Evolutionary conservation across 208 protist genomes (phyloP).

Genomic region (Herpetomonas muscarum): DNA sequence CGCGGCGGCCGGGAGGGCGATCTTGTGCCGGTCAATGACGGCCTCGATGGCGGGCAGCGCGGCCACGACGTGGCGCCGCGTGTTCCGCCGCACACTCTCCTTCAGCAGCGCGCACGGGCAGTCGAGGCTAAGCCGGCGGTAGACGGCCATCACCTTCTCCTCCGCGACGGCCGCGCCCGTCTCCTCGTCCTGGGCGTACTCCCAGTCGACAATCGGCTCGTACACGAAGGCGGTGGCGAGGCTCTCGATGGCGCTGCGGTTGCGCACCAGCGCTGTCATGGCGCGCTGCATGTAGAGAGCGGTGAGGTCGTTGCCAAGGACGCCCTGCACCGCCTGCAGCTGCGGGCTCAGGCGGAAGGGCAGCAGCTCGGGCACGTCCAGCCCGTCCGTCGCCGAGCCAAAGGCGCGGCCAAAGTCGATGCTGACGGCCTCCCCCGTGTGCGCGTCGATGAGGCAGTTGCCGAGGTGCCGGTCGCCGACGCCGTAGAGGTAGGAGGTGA

Average conservation of each 20-base stretch:
- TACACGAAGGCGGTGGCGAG: constrained; percentile 88
- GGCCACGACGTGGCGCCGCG: constrained; percentile 6
- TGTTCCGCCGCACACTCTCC: constrained; percentile 3
- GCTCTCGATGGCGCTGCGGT: constrained; percentile 61
- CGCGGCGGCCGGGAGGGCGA: not conserved
- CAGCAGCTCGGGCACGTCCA: constrained; percentile 92
- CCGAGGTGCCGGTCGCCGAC: constrained; percentile 93
- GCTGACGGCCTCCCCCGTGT: constrained; percentile 69
- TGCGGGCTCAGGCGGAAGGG: constrained; percentile 92
- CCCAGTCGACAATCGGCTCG: constrained; percentile 83
- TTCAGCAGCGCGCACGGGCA: constrained; percentile 17
- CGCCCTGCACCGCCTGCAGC: constrained; percentile 60
- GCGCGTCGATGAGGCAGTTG: constrained; percentile 84
- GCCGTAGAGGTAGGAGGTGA: constrained; percentile 87
- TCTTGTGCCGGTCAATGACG: not conserved
- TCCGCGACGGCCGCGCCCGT: constrained; percentile 4
- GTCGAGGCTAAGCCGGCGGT: constrained; percentile 29
- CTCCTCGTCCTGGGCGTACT: constrained; percentile 14
- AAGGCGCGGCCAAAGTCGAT: constrained; percentile 97
- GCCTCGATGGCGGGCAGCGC: not conserved
- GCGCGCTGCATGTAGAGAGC: constrained; percentile 57
- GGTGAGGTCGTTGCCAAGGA: constrained; percentile 56
- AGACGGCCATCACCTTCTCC: constrained; percentile 17
- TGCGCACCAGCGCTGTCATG: constrained; percentile 32
- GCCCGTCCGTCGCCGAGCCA: constrained; percentile 74